Evolutionary conservation across 2,329 filamentous ascomycete genomes (phyloP).

Genomic region (Macrophomina pseudophaseolina): DNA sequence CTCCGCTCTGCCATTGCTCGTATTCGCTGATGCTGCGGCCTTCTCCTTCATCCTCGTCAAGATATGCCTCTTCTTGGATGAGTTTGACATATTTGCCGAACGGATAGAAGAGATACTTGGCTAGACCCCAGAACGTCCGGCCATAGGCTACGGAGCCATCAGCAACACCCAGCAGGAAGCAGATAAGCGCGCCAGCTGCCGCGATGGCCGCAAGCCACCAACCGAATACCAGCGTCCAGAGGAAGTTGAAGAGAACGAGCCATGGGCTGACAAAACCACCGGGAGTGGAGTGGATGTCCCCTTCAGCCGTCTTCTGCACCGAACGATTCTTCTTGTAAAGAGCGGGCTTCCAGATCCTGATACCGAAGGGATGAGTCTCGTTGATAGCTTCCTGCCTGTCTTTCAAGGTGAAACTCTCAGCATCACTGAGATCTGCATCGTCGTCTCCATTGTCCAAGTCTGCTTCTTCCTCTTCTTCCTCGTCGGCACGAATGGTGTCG

Average conservation of each 20-base stretch:
- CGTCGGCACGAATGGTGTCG: conserved; percentile 49
- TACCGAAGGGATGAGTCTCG: conserved; percentile 97
- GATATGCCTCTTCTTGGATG: conserved; percentile 90
- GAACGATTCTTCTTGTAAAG: conserved; percentile 97
- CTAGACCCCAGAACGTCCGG: conserved; percentile 79
- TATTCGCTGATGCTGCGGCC: conserved; percentile 98
- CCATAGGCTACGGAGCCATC: conserved; percentile 85
- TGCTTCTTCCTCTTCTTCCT: conserved; percentile 52
- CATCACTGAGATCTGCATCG: conserved; percentile 79
- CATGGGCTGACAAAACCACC: conserved; percentile 84
- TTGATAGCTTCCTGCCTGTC: conserved; percentile 98
- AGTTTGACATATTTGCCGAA: conserved; percentile 96
- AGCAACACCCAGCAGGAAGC: conserved; percentile 78
- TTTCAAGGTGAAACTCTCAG: conserved; percentile 96
- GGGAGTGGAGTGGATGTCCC: conserved; percentile 93
- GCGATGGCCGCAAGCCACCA: conserved; percentile 92
- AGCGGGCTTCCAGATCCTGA: conserved; percentile 97
- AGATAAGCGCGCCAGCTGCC: conserved; percentile 74
- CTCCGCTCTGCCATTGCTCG: conserved; percentile 97
- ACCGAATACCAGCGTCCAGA: conserved; percentile 91
- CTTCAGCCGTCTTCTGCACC: conserved; percentile 93
- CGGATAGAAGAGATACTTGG: conserved; percentile 89
- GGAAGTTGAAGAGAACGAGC: conserved; percentile 84
- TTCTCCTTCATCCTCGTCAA: conserved; percentile 93
- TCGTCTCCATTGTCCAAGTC: conserved; percentile 64